These are phyloP conservation scores for Fusarium sp. DNA, from an alignment of 2,329 filamentous ascomycete species.

Conservation along the genomic window DNA sequence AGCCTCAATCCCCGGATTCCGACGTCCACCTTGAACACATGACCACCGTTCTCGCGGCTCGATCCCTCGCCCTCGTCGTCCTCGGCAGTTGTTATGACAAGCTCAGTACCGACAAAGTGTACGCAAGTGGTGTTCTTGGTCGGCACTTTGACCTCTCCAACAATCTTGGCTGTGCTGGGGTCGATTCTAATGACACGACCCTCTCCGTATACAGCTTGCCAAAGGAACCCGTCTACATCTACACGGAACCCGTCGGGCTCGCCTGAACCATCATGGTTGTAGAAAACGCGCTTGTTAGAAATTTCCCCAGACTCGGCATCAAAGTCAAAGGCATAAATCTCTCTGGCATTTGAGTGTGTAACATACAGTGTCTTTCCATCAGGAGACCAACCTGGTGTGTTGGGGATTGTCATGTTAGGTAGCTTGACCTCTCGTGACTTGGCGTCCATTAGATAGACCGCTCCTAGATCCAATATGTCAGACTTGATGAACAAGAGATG, in stretches of 20 bases:
- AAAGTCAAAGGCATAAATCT: conserved; percentile 82
- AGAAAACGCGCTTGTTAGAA: conserved; percentile 77
- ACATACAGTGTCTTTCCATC: conserved; percentile 82
- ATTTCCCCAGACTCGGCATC: conserved; percentile 70
- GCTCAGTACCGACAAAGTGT: conserved; percentile 77
- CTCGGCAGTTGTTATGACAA: conserved; percentile 82
- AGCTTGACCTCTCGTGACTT: conserved; percentile 69
- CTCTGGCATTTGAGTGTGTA: conserved; percentile 78
- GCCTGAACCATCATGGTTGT: conserved; percentile 72
- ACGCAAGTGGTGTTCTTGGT: conserved; percentile 85
- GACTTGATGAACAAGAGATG: not conserved
- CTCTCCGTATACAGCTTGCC: conserved; percentile 88
- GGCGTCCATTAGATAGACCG: conserved; percentile 76
- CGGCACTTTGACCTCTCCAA: conserved; percentile 80
- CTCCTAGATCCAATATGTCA: conserved; percentile 60
- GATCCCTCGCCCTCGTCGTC: conserved; percentile 73
- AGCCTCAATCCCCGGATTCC: conserved; percentile 72
- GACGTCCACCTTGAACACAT: conserved; percentile 80
- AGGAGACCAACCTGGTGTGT: conserved; percentile 83
- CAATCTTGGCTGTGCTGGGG: conserved; percentile 69
- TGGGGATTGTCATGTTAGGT: conserved; percentile 79
- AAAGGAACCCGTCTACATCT: conserved; percentile 86
- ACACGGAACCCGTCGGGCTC: conserved; percentile 87
- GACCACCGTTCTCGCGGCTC: conserved; percentile 74
- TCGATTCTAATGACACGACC: conserved; percentile 79